phyloP scores from a whole-genome alignment of 768 basidiomycete genomes.

The Chiua virens region DNA sequence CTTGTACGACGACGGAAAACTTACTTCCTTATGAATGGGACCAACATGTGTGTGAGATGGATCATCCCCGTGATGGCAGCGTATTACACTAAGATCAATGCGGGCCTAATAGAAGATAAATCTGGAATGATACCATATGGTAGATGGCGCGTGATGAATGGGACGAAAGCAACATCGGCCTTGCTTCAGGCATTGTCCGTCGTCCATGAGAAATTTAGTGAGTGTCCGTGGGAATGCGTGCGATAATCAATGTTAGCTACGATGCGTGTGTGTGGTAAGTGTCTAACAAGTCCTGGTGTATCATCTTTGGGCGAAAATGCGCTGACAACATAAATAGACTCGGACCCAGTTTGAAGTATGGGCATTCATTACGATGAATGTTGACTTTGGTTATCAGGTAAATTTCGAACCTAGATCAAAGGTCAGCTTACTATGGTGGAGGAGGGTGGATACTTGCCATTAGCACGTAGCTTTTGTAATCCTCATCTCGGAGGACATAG shows the following conservation, averaged over 20 bases:
- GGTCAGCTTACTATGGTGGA: conserved; percentile 9
- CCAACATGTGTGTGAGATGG: background rate
- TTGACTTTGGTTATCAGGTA: conserved; percentile 45
- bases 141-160: conserved; percentile 5
- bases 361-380: conserved; percentile 21
- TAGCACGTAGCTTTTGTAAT: conserved; percentile 56
- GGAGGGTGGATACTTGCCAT: conserved; percentile 39
- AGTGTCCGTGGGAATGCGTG: conserved; percentile 19
- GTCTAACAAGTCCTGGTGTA: conserved; percentile 17
- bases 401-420: conserved; percentile 51
- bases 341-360: background rate
- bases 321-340: conserved; percentile 7
- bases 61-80: background rate
- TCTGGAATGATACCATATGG: conserved; percentile 10
- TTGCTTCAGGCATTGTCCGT: background rate
- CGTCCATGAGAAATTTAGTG: conserved; percentile 14
- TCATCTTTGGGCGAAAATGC: conserved; percentile 5
- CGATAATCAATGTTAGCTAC: conserved; percentile 10
- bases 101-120: background rate
- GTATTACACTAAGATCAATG: background rate
- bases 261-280: conserved; percentile 12
- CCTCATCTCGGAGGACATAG: conserved; percentile 45
- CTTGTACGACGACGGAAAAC: background rate
- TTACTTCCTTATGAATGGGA: conserved; percentile 5
- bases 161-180: too few relatives aligned